phyloP scores from a whole-genome alignment of 441 rosid species.

The Pelargonium australe region DNA sequence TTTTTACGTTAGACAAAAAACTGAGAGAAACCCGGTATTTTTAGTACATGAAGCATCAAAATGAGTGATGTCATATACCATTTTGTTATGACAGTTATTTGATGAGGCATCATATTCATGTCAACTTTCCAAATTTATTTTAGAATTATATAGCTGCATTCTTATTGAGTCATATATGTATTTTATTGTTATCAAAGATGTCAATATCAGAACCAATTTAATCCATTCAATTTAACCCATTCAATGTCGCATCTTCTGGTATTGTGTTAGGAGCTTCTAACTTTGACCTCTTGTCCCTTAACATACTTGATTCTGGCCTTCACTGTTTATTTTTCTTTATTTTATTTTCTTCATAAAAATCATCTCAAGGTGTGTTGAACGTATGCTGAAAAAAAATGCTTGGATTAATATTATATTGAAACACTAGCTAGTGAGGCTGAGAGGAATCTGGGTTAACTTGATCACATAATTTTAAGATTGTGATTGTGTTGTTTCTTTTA shows the following conservation, averaged over 20 bases:
- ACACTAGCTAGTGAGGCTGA: not conserved
- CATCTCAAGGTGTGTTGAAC: not conserved
- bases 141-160: not conserved
- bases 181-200: not conserved
- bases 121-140: constrained; percentile 6
- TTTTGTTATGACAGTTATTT: not conserved
- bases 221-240: not conserved
- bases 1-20: not conserved
- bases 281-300: not conserved
- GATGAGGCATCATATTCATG: not conserved
- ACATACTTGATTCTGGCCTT: not conserved
- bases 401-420: not conserved
- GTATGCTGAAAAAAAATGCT: constrained; percentile 6
- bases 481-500: constrained; percentile 3
- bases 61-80: constrained; percentile 3
- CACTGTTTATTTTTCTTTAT: not conserved
- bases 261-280: not conserved
- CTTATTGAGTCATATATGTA: not conserved
- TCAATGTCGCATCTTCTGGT: not conserved
- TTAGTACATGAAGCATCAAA: constrained; percentile 4
- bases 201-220: not conserved
- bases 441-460: not conserved
- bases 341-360: not conserved
- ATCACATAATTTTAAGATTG: constrained; percentile 5
- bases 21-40: not conserved